Percentiles rank a stretch among this genome's conserved stretches.
Conservation (phyloP, 208 protist species). For the Entamoeba dispar region DNA sequence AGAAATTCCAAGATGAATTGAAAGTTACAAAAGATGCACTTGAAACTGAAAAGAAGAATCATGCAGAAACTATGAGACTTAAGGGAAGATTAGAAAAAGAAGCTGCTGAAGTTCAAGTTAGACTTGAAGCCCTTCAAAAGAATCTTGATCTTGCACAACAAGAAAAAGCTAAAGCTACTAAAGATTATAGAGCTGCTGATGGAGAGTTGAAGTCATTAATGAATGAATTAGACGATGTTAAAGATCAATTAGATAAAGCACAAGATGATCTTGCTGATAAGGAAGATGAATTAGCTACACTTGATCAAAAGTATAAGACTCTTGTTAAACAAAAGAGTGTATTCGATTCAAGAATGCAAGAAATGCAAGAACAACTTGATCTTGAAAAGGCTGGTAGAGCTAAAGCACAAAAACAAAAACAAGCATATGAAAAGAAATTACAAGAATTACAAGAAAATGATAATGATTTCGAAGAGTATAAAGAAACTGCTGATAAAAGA, state of each 20-base stretch:
- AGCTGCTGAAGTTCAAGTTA: not conserved
- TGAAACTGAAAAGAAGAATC: not conserved
- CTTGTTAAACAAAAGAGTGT: not conserved
- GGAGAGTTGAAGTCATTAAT: not conserved
- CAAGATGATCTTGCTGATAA: not conserved
- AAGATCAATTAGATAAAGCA: not conserved
- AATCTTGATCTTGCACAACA: not conserved
- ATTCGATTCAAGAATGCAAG: not conserved
- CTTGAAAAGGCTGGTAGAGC: conserved; percentile 19
- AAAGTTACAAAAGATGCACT: not conserved
- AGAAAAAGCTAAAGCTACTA: not conserved
- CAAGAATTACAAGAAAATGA: not conserved
- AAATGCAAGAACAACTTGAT: not conserved
- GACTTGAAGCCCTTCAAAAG: not conserved
- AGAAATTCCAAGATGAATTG: not conserved
- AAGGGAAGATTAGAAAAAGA: not conserved
- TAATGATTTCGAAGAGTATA: not conserved
- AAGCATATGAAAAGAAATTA: not conserved
- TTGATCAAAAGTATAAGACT: not conserved
- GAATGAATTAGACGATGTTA: not conserved
- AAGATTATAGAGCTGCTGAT: not conserved
- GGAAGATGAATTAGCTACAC: not conserved
- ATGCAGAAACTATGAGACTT: not conserved
- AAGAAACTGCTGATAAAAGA: not conserved
- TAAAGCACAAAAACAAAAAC: conserved; percentile 12